Base-by-base conservation (phyloP, 2,329 filamentous ascomycete genomes). In the Ophiostoma perfectum region DNA sequence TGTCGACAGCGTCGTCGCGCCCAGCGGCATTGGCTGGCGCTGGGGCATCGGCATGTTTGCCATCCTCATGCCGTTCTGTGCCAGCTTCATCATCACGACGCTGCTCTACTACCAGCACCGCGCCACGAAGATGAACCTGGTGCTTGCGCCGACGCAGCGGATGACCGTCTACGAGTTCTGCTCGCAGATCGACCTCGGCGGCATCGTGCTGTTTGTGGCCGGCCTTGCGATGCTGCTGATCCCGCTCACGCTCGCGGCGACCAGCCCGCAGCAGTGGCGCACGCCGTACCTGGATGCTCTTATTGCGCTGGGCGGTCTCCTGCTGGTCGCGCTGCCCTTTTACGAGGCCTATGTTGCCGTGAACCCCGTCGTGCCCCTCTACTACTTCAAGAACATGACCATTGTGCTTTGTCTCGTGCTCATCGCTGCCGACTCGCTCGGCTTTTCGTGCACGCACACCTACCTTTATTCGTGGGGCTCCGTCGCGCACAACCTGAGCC, bases 31-130 rank as follows among this genome's bases (percentile, higher is more conserved):
- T 45, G 80, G 76, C 12, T 86, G 83, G 84, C 77, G 82, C 72
- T 86, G 84, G 84, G 84, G 84, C 6, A 84, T 84, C 70, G 84
- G 81, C 16, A 84, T 86, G 74, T 82, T 84, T 76, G 81, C 82
- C 9, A 81, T 86, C 66, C 76, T 86, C 38, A 78, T 85, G 70
- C 84, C 83, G 76, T 75, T 84, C n/a, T 79, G 80, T 47, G 83
- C 82, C 39, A 75, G 80, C 39, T 82, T 83, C 38, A 78, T 86
- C 44, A 80, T 83, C 36, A 74, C 78, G 1, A 80, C 81, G 3
- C 75, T 86, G 1, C 79, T 81, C 65, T 78, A 80, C 72, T 84
- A 82, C 72, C 81, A 85, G 74, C 74, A 77, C 14, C 81, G 79
- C 68, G 83, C 83, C 38, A 80, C 81, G 69, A 81, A 79, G 71